A percentile compares a stretch with the other conserved stretches of the same genome.
Conservation (phyloP, 805 yeast species). For the Metschnikowia peoriensis region DNA sequence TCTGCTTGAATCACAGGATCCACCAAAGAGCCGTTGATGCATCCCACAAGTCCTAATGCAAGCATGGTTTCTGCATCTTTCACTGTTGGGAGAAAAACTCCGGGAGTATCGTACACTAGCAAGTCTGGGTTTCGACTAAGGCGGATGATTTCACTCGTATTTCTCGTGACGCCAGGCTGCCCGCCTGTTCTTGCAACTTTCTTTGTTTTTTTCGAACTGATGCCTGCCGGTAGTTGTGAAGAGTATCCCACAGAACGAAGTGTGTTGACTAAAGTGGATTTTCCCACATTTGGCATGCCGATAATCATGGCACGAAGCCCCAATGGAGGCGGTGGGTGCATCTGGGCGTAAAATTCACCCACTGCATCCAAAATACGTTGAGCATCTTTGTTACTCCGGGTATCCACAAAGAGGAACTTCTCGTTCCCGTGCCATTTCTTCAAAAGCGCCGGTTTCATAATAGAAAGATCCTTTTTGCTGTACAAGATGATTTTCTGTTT, state of each 20-base stretch:
- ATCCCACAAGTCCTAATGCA: constrained; percentile 68
- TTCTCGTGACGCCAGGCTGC: constrained; percentile 86
- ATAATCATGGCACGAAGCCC: constrained; percentile 75
- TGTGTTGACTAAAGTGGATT: constrained; percentile 80
- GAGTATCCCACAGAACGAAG: constrained; percentile 49
- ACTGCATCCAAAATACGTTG: constrained; percentile 49
- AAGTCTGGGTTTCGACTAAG: constrained; percentile 61
- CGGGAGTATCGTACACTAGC: constrained; percentile 86
- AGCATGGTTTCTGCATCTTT: constrained; percentile 68
- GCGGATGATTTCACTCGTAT: constrained; percentile 71
- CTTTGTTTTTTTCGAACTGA: constrained; percentile 34
- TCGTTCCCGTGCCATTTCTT: constrained; percentile 37
- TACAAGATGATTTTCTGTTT: constrained; percentile 65
- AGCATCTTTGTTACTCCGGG: constrained; percentile 52
- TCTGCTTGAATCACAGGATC: constrained; percentile 89
- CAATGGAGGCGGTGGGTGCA: constrained; percentile 75
- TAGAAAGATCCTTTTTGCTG: constrained; percentile 68
- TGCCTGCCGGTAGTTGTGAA: constrained; percentile 19
- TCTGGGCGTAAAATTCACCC: constrained; percentile 39
- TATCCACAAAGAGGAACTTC: constrained; percentile 51
- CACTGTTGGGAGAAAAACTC: constrained; percentile 80
- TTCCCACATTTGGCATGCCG: constrained; percentile 99
- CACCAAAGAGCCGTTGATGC: constrained; percentile 63
- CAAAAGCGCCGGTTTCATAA: constrained; percentile 36
- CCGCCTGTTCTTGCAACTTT: constrained; percentile 86